Conservation (phyloP, 768 basidiomycete species). For the Suillus paluster region DNA sequence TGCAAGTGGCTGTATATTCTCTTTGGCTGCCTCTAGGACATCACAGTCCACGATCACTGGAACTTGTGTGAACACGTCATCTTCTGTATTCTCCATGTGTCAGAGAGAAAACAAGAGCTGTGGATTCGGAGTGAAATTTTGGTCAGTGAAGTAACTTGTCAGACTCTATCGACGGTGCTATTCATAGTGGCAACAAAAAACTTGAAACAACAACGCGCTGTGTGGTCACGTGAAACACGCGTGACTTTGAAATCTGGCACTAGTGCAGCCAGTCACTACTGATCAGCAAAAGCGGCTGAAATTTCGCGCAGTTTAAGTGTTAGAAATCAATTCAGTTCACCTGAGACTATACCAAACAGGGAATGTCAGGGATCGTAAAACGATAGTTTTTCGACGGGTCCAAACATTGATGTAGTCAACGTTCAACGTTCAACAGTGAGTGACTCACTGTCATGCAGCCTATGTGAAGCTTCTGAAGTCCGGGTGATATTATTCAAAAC, state of each 20-base stretch:
- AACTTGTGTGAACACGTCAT: conserved; percentile 47
- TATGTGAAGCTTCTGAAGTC: background rate
- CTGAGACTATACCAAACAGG: no score
- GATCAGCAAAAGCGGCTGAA: no score
- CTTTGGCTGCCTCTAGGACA: conserved; percentile 81
- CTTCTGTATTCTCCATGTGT: conserved; percentile 31
- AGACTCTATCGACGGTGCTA: no score
- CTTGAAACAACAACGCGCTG: conserved; percentile 9
- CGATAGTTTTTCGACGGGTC: no score
- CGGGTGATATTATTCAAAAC: background rate
- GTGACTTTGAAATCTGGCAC: background rate
- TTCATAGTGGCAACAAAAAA: background rate
- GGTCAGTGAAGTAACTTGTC: background rate
- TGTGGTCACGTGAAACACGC: background rate
- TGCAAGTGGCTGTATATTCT: conserved; percentile 85
- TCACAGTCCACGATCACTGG: conserved; percentile 75
- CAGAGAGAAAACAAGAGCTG: conserved; percentile 19
- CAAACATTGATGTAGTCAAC: no score
- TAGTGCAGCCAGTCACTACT: no score
- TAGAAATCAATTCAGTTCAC: no score
- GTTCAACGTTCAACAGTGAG: no score
- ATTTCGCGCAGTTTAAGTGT: no score
- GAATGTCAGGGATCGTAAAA: no score
- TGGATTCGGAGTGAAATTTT: background rate
- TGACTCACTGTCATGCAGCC: no score